phyloP scores from a whole-genome alignment of 371 early-diverging fungal species.

The Funneliformis caledonium region DNA sequence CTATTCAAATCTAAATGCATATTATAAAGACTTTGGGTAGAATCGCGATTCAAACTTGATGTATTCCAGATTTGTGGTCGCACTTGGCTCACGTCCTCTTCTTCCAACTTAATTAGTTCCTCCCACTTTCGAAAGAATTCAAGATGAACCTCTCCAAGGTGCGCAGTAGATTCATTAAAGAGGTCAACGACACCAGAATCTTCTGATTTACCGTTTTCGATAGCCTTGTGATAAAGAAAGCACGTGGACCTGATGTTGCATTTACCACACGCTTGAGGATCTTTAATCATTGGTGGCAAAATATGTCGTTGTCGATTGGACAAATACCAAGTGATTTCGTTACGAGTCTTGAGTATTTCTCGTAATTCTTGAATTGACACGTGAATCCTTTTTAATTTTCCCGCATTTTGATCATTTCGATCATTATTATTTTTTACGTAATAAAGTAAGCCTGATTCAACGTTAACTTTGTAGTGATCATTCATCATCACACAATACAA shows the following conservation, averaged over 20 bases:
- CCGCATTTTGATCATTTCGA: constrained; percentile 5
- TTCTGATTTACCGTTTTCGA: constrained; percentile 69
- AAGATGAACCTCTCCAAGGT: constrained; percentile 61
- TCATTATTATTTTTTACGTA: constrained; percentile 69
- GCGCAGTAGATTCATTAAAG: constrained; percentile 66
- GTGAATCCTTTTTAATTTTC: constrained; percentile 62
- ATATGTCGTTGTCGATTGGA: constrained; percentile 38
- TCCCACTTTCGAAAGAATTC: constrained; percentile 85
- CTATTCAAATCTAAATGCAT: constrained; percentile 28
- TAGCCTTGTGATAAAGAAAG: constrained; percentile 67
- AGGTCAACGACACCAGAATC: constrained; percentile 60
- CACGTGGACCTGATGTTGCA: constrained; percentile 77
- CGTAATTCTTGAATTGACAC: constrained; percentile 69
- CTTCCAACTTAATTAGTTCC: constrained; percentile 76
- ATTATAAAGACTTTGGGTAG: constrained; percentile 38
- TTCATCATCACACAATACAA: constrained; percentile 86
- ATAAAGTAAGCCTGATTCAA: constrained; percentile 74
- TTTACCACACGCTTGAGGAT: constrained; percentile 66
- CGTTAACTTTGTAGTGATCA: constrained; percentile 79
- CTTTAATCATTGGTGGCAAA: constrained; percentile 75
- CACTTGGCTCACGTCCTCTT: constrained; percentile 67
- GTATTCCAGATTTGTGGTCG: constrained; percentile 84
- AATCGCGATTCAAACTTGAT: not conserved
- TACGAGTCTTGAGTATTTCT: constrained; percentile 74
- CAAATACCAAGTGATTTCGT: constrained; percentile 67